Evolutionary conservation across 805 yeast genomes (phyloP).

Genomic region (baker's yeast (Saccharomyces cerevisiae)): DNA sequence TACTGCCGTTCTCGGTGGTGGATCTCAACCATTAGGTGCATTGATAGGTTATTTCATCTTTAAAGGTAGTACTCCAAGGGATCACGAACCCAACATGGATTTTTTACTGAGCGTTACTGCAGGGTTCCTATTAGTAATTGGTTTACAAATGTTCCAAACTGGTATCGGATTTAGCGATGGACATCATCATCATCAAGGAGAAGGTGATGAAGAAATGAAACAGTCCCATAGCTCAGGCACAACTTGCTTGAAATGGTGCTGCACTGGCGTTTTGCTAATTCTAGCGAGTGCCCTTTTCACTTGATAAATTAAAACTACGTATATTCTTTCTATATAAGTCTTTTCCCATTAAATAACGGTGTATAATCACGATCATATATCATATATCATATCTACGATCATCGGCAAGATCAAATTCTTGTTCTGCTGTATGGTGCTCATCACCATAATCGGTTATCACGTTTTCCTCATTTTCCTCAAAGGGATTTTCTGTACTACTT

Average conservation of each 20-base stretch:
- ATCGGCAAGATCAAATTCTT: not conserved
- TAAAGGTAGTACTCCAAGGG: constrained; percentile 30
- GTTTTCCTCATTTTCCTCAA: not conserved
- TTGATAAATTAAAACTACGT: not conserved
- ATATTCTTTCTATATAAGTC: not conserved
- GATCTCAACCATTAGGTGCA: constrained; percentile 88
- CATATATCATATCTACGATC: not conserved
- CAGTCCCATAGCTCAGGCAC: constrained; percentile 29
- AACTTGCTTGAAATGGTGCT: constrained; percentile 30
- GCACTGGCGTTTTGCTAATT: constrained; percentile 27
- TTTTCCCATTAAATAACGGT: not conserved
- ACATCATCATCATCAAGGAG: constrained; percentile 35
- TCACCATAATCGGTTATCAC: not conserved
- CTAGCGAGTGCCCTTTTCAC: constrained; percentile 21
- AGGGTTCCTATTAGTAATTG: constrained; percentile 77
- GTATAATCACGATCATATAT: not conserved
- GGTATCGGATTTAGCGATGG: constrained; percentile 74
- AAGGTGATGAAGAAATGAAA: constrained; percentile 16
- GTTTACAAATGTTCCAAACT: constrained; percentile 78
- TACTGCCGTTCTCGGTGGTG: constrained; percentile 66
- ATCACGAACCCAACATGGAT: constrained; percentile 31
- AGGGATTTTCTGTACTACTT: not conserved
- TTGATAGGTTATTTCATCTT: constrained; percentile 52
- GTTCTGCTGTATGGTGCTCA: not conserved
- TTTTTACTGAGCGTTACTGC: constrained; percentile 62